These are phyloP conservation scores for Plantago coronopus DNA, from an alignment of 305 asterid species.

Conservation along the genomic window DNA sequence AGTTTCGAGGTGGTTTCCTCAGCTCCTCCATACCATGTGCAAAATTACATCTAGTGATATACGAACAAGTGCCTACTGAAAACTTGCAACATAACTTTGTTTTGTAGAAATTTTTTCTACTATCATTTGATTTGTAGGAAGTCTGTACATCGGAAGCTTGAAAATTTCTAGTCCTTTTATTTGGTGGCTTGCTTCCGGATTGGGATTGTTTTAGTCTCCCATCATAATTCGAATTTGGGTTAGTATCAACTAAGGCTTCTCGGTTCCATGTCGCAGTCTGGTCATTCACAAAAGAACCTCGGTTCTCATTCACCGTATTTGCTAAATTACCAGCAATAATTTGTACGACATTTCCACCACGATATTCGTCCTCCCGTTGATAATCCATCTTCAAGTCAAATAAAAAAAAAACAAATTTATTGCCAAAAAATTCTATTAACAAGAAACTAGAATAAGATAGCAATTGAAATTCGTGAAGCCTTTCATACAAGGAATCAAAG, in stretches of 20 bases:
- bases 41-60: slow-evolving; percentile 68
- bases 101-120: slow-evolving; percentile 79
- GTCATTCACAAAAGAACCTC: slow-evolving; percentile 43
- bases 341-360: slow-evolving; percentile 54
- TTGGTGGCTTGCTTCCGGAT: slow-evolving; percentile 42
- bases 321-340: slow-evolving; percentile 41
- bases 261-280: slow-evolving; percentile 56
- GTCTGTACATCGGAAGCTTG: slow-evolving; percentile 38
- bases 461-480: not conserved
- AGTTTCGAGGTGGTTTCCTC: slow-evolving; percentile 75
- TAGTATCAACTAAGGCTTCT: slow-evolving; percentile 39
- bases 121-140: slow-evolving; percentile 59
- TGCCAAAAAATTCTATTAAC: not conserved
- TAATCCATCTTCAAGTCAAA: slow-evolving; percentile 46
- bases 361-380: slow-evolving; percentile 41
- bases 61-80: slow-evolving; percentile 68
- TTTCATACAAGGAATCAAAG: not conserved
- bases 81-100: slow-evolving; percentile 79
- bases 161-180: slow-evolving; percentile 49
- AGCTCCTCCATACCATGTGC: slow-evolving; percentile 78
- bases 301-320: slow-evolving; percentile 34
- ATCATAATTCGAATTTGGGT: slow-evolving; percentile 43
- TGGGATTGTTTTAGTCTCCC: slow-evolving; percentile 41
- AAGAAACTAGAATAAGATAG: not conserved
- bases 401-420: slow-evolving; percentile 18